A percentile compares a stretch with the other conserved stretches of the same genome.
phyloP scores from a whole-genome alignment of 1,139 yeast species.

The Debaryomycetaceae sp. region DNA sequence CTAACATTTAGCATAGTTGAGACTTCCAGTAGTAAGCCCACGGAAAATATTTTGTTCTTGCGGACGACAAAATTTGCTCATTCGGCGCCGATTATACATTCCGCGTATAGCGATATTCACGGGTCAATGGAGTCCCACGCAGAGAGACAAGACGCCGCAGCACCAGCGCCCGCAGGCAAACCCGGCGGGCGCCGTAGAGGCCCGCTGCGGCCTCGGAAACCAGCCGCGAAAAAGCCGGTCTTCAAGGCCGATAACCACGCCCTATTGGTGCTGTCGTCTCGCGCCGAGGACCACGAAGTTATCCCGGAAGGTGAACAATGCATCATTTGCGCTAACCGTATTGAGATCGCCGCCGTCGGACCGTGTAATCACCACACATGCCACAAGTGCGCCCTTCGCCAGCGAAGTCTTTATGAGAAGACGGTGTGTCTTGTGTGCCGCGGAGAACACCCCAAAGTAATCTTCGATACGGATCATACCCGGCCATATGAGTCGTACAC shows the following conservation, averaged over 20 bases:
- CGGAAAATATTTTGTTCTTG: too few species aligned
- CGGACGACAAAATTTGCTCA: too few species aligned
- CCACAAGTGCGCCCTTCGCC: constrained; percentile 72
- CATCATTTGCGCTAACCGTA: constrained; percentile 73
- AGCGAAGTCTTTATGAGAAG: constrained; percentile 70
- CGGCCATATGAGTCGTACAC: constrained; percentile 29
- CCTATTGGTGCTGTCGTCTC: too few species aligned
- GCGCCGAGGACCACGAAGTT: constrained; percentile 6
- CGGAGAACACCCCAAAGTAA: constrained; percentile 48
- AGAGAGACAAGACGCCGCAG: constrained; percentile 10
- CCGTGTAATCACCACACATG: constrained; percentile 85
- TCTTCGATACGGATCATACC: constrained; percentile 43
- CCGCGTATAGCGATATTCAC: too few species aligned
- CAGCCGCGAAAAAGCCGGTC: constrained; percentile 1
- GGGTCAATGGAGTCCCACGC: too few species aligned
- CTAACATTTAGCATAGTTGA: constrained; percentile 58
- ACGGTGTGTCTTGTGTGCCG: constrained; percentile 74
- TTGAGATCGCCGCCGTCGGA: constrained; percentile 54
- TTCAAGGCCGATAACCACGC: not conserved
- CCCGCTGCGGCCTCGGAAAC: constrained; percentile 1
- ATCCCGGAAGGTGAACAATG: constrained; percentile 36
- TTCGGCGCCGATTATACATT: too few species aligned
- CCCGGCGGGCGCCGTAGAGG: not conserved
- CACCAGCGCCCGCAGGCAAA: constrained; percentile 8
- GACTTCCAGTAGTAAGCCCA: too few species aligned